Evolutionary conservation across 2,329 filamentous ascomycete genomes (phyloP).

Genomic region (Colletotrichum lini): DNA sequence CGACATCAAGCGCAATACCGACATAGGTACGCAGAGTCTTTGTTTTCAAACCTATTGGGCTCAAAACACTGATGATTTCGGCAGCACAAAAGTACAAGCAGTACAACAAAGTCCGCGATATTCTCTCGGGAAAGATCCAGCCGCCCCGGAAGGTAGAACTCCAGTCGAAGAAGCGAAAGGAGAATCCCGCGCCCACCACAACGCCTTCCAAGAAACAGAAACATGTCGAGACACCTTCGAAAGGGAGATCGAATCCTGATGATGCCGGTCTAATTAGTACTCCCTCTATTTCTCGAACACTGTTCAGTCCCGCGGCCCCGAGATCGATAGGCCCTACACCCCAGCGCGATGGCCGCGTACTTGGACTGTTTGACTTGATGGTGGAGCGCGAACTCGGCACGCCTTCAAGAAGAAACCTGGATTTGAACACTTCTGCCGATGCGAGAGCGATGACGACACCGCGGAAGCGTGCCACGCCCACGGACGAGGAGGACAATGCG

Average conservation of each 20-base stretch:
- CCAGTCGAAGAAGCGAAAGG: conserved; percentile 58
- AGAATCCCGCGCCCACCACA: conserved; percentile 53
- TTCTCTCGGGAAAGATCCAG: conserved; percentile 67
- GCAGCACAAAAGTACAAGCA: conserved; percentile 82
- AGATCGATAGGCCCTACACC: conserved; percentile 83
- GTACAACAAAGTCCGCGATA: conserved; percentile 77
- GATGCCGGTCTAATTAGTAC: conserved; percentile 64
- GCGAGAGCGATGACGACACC: conserved; percentile 59
- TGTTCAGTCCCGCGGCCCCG: conserved; percentile 72
- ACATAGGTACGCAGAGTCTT: conserved; percentile 71
- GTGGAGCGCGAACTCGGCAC: conserved; percentile 64
- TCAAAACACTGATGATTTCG: not conserved
- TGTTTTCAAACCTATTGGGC: not conserved
- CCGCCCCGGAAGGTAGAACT: conserved; percentile 57
- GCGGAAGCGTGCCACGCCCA: conserved; percentile 56
- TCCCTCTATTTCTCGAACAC: conserved; percentile 69
- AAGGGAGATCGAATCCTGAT: conserved; percentile 52
- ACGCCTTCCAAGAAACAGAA: conserved; percentile 69
- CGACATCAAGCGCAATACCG: conserved; percentile 82
- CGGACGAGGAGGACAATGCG: conserved; percentile 48
- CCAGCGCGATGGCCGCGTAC: conserved; percentile 81
- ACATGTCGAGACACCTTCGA: conserved; percentile 63
- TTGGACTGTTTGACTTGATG: conserved; percentile 83
- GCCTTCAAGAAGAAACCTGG: conserved; percentile 60
- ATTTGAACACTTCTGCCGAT: conserved; percentile 49